A percentile compares a stretch with the other conserved stretches of the same genome.
Evolutionary conservation across 257 asterid genomes (phyloP).

Genomic region (Petunia axillaris): DNA sequence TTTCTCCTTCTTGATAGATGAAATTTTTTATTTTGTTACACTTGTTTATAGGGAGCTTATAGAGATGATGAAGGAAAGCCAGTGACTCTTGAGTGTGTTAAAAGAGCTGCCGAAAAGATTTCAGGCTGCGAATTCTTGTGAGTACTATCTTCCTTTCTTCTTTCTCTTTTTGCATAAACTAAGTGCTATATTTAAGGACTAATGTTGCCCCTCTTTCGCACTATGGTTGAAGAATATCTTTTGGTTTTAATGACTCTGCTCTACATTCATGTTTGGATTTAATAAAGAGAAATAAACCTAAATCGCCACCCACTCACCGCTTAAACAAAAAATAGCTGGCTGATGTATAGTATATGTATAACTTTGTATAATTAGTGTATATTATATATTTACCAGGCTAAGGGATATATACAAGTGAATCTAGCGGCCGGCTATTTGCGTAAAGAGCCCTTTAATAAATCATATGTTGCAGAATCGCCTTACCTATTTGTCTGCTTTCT

Average conservation of each 20-base stretch:
- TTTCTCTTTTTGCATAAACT: background rate
- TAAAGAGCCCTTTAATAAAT: background rate
- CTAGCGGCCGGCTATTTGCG: too few species aligned
- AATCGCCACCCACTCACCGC: too few species aligned
- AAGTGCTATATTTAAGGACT: background rate
- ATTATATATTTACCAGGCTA: too few species aligned
- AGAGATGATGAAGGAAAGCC: slow-evolving; percentile 21
- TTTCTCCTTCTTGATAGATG: background rate
- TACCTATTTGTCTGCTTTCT: background rate
- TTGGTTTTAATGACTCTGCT: slow-evolving; percentile 8
- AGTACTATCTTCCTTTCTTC: background rate
- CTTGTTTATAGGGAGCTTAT: slow-evolving; percentile 21
- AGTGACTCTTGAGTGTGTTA: slow-evolving; percentile 22
- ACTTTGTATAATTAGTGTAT: too few species aligned
- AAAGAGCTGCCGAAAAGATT: background rate
- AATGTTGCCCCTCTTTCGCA: background rate
- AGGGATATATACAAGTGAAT: too few species aligned
- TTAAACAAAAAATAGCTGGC: too few species aligned
- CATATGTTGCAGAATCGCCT: background rate
- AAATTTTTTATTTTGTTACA: background rate
- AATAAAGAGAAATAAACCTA: background rate
- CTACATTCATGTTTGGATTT: background rate
- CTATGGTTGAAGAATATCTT: background rate
- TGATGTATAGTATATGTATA: too few species aligned
- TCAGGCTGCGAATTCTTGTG: background rate